Evolutionary conservation across 495 filamentous ascomycete species (phyloP).

Genomic region (Penicillium dipodomyicola): DNA sequence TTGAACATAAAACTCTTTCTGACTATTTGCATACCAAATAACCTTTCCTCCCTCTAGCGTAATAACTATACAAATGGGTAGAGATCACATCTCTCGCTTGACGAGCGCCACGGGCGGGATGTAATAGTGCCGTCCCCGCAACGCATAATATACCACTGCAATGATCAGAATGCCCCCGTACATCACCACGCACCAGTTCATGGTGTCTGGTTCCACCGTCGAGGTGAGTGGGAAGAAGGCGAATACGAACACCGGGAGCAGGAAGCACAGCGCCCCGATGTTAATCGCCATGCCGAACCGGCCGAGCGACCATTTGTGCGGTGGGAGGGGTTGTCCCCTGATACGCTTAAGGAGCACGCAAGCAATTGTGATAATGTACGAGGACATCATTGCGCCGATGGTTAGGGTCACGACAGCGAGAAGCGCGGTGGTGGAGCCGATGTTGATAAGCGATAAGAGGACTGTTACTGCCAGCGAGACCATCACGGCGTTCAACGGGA

Average conservation of each 20-base stretch:
- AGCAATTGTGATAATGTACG: slow-evolving; percentile 43
- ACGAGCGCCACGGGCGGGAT: slow-evolving; percentile 23
- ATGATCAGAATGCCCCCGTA: slow-evolving; percentile 32
- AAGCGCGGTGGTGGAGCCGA: slow-evolving; percentile 56
- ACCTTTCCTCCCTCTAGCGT: neutral
- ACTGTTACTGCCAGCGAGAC: slow-evolving; percentile 45
- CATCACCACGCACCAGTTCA: slow-evolving; percentile 47
- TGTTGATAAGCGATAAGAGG: slow-evolving; percentile 57
- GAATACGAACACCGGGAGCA: slow-evolving; percentile 30
- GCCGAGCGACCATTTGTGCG: neutral
- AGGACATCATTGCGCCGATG: slow-evolving; percentile 39
- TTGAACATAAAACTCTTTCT: neutral
- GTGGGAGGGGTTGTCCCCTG: slow-evolving; percentile 1
- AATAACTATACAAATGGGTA: neutral
- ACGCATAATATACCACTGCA: slow-evolving; percentile 28
- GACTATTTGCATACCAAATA: neutral
- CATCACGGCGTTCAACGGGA: slow-evolving; percentile 49
- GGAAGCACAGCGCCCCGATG: neutral
- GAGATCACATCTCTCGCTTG: neutral
- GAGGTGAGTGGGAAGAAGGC: slow-evolving; percentile 40
- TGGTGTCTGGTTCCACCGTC: slow-evolving; percentile 26
- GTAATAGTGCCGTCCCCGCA: slow-evolving; percentile 16
- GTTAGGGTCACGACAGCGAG: slow-evolving; percentile 52
- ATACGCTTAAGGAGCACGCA: slow-evolving; percentile 39
- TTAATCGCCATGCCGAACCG: neutral